Base-by-base conservation (phyloP, 371 early-diverging fungal genomes). In the Mycotypha africana region DNA sequence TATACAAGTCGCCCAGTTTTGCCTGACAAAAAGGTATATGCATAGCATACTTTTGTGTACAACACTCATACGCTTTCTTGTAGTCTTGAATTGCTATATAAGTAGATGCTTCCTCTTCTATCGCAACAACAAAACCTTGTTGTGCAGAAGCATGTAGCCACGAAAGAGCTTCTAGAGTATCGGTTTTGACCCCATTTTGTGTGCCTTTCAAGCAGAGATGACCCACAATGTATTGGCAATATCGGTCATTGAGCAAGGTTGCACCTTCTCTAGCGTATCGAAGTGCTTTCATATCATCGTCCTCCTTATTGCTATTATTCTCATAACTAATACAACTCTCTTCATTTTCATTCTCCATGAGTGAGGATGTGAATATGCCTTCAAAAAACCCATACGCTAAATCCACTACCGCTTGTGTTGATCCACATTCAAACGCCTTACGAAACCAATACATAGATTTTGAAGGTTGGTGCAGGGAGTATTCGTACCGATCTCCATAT, bases 201-300 rank as follows among this genome's bases (percentile, higher is more conserved):
- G n/a, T n/a, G 0, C 61, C 60, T 8, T 62, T 57, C 12, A 63
- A 34, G 32, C 56, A 63, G 1, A 71, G 38, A 30, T 63, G 58
- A 6, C 73, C 68, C 25, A 65, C 42, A 34, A 72, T 62, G 16
- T 72, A 72, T 25, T 72, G 73, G 35, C 73, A 72, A 17, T 67
- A 72, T 11, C 63, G 62, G 28, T 72, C 73, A 16, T 60, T 58
- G 5, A 56, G 43, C 12, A 57, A 16, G 9, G 55, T 17, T 9
- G 71, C 66, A 2, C 73, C 73, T 28, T 58, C 49, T 10, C 40
- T 49, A 1, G 73, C 73, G 49, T 65, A 65, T 1, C 53, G 39
- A 20, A 63, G 57, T 0, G 73, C 71, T 11, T 47, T 42, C 12
- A 40, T 43, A 37, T 62, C 60, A 11, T 65, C 68, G 15, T 54